A percentile compares a stretch with the other conserved stretches of the same genome.
Evolutionary conservation across 2,329 filamentous ascomycete genomes (phyloP).

Genomic region (Diaporthe aspalathi): DNA sequence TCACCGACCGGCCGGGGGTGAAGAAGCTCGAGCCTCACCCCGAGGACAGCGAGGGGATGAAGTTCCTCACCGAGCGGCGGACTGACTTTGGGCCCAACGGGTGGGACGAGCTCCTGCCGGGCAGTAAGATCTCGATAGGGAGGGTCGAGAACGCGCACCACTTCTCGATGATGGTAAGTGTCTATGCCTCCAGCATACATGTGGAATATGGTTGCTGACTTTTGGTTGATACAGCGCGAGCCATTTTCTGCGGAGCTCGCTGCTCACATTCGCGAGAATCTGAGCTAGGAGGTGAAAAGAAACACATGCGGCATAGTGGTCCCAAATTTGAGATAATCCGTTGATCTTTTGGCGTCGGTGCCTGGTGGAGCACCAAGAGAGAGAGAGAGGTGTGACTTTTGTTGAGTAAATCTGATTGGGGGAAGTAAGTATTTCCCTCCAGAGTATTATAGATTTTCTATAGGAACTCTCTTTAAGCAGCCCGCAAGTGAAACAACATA

Average conservation of each 20-base stretch:
- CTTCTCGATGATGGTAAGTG: conserved; percentile 31
- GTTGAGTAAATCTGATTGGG: background rate
- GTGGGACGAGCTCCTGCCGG: conserved; percentile 7
- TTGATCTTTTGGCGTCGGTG: too few relatives aligned
- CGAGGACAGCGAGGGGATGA: conserved; percentile 24
- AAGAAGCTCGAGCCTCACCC: conserved; percentile 22
- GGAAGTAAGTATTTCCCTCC: background rate
- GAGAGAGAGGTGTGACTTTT: background rate
- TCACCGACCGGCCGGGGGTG: conserved; percentile 15
- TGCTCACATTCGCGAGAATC: background rate
- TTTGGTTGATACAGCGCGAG: background rate
- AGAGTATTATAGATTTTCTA: background rate
- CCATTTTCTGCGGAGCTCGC: conserved; percentile 20
- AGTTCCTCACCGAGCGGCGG: conserved; percentile 25
- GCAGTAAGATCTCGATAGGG: background rate
- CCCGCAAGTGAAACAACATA: background rate
- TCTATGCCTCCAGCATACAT: accelerated
- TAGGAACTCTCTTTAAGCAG: background rate
- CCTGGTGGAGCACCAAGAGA: background rate
- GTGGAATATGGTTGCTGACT: background rate
- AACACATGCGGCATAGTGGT: too few relatives aligned
- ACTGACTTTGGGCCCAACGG: conserved; percentile 24
- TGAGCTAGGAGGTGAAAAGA: background rate
- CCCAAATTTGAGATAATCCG: too few relatives aligned
- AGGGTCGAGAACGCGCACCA: conserved; percentile 23